Percentiles rank a stretch among this genome's conserved stretches.
phyloP scores from a whole-genome alignment of 805 yeast genomes.

The Spathaspora sp. region DNA sequence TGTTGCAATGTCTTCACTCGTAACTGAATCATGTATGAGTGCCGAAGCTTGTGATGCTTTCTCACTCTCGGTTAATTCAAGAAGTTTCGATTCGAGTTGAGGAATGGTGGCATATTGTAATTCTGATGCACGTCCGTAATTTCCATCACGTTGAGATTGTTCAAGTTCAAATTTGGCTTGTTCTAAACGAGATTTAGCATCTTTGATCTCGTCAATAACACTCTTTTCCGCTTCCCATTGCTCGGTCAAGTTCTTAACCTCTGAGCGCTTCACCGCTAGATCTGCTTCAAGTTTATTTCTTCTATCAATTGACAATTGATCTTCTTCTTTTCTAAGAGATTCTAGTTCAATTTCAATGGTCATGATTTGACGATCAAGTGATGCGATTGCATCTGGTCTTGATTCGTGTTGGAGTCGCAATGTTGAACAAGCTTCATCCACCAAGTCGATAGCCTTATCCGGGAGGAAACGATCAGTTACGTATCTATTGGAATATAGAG shows the following conservation, averaged over 20 bases:
- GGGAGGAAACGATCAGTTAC: constrained; percentile 90
- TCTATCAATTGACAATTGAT: constrained; percentile 76
- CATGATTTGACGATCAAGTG: constrained; percentile 83
- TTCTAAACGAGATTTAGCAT: constrained; percentile 78
- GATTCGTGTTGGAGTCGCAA: constrained; percentile 93
- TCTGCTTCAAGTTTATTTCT: constrained; percentile 69
- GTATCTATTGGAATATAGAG: constrained; percentile 83
- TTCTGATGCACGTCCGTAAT: constrained; percentile 85
- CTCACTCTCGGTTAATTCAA: constrained; percentile 36
- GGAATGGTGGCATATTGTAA: constrained; percentile 88
- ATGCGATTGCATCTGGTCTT: constrained; percentile 91
- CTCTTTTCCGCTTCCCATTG: constrained; percentile 84
- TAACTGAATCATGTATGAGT: constrained; percentile 84
- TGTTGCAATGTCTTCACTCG: constrained; percentile 88
- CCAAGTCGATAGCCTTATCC: constrained; percentile 94
- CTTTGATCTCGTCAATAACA: constrained; percentile 73
- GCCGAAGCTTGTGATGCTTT: constrained; percentile 20
- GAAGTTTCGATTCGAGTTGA: constrained; percentile 60
- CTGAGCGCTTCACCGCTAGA: constrained; percentile 57
- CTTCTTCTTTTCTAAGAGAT: constrained; percentile 89
- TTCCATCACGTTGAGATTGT: constrained; percentile 76
- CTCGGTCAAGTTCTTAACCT: constrained; percentile 66
- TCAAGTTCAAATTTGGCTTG: constrained; percentile 81
- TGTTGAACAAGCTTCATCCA: constrained; percentile 97
- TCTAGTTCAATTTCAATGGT: constrained; percentile 94